Percentiles rank a stretch among this genome's conserved stretches.
Evolutionary conservation across 768 basidiomycete genomes (phyloP).

Genomic region (Pleurotus tuoliensis): DNA sequence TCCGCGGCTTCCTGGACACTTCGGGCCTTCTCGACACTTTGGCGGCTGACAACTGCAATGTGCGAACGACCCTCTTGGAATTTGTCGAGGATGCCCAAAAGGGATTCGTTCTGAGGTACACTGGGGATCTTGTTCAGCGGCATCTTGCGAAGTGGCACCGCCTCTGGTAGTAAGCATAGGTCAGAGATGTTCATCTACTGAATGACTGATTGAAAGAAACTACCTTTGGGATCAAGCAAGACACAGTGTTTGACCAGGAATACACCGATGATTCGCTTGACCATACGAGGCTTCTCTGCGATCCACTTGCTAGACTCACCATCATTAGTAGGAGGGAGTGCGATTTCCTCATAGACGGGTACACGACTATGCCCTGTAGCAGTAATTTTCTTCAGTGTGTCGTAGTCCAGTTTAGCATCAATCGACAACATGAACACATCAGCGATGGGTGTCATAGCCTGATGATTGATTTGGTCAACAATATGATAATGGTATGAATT

Average conservation of each 20-base stretch:
- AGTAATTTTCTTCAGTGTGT: conserved; percentile 70
- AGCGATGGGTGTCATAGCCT: conserved; percentile 81
- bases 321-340: conserved; percentile 38
- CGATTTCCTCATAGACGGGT: conserved; percentile 78
- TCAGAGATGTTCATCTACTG: not conserved
- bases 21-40: conserved; percentile 69
- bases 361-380: conserved; percentile 81
- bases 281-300: conserved; percentile 36
- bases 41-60: conserved; percentile 85
- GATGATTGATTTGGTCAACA: not conserved
- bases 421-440: conserved; percentile 88
- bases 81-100: conserved; percentile 80
- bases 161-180: conserved; percentile 44
- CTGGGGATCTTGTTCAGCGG: conserved; percentile 85
- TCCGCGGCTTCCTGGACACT: conserved; percentile 84
- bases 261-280: conserved; percentile 84
- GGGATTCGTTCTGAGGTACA: conserved; percentile 81
- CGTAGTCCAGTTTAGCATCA: conserved; percentile 78
- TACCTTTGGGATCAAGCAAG: conserved; percentile 80
- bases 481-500: no score
- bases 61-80: conserved; percentile 91
- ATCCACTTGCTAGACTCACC: not conserved
- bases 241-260: conserved; percentile 89
- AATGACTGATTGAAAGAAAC: not conserved
- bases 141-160: conserved; percentile 76